Base-by-base conservation (phyloP, 2,329 filamentous ascomycete species). In the Diaporthe humulicola region DNA sequence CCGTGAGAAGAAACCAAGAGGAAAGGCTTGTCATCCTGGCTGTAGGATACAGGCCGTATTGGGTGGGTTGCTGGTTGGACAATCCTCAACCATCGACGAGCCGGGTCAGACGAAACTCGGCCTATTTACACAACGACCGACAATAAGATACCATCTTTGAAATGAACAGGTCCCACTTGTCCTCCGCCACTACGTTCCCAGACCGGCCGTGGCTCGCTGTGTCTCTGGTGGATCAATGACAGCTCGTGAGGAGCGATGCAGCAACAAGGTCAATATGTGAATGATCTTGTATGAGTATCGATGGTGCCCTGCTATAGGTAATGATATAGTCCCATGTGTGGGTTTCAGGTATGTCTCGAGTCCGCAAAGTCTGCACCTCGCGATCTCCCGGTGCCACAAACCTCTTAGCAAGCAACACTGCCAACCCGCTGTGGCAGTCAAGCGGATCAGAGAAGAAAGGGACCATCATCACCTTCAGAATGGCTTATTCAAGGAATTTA, bases 111-210 rank as follows among this genome's bases (percentile, higher is more conserved):
- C 15, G 28, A 48, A 40, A 50, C 17, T 50, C 9, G 10, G 25
- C 17, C 7, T 48, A 67, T 69, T 22, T 54, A 54, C 22, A 67
- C 25, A 28, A 33, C 33, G 19, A 38, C 40, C 30, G 9, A 61
- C 22, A 72, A 64, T 54, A 36, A 64, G 45, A 64, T 72, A 72
- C 33, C 57, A 64, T 56, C 25, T 7, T 42, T 14, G 19, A 9
- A 22, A 64, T 25, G 30, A 4, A 8, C 6, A 8, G 10, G 10
- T 50, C 6, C 42, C 45, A 22, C 4, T 17, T 14, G 42, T 25
- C 10, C 3, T 36, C 15, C 58, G 30, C 42, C 30, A 12, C 58
- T 12, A 25, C 42, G 10, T 30, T 10, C 28, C 12, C 12, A n/a
- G 19, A n/a, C 48, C 30, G 25, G 22, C 19, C 19, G 9, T 17